Base-by-base conservation (phyloP, 106 monocot genomes). In the Hemerocallis citrina region DNA sequence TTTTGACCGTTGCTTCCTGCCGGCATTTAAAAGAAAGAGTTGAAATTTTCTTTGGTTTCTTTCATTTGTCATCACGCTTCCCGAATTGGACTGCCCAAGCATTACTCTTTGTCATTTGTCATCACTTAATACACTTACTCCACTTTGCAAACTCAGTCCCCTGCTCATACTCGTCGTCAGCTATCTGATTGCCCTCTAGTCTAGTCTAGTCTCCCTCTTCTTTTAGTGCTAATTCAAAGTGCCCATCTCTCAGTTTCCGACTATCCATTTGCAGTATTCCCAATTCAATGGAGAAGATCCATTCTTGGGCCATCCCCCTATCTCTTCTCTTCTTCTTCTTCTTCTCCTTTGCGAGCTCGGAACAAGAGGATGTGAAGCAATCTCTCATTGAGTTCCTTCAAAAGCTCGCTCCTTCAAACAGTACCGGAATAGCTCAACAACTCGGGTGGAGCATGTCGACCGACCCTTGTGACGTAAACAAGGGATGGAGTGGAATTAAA, bases 331-430 rank as follows among this genome's bases (percentile, higher is more conserved):
- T 62, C 68, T 24, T 66, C 30, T 52, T 70, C 43, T 45, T 64
- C 17, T 12, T 28, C 40, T 25, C 7, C 46, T 28, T 20, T 0
- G 33, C 29, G 4, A 63, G 1, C 34, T 52, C 66, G 0, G 66
- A 57, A 7, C 5, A 38, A 12, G 27, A 55, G 19, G 11, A 27
- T 9, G 52, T 34, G 0, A 70, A 36, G 67, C 56, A 0, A 46
- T 51, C 63, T 23, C 74, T 83, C 38, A 20, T 74, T 33, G 33
- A 55, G 7, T 83, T 83, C 41, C 66, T 83, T 20, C 29, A 27
- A 25, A 64, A 49, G 22, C 77, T 83, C 34, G 48, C 77, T 1
- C 28, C 51, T 6, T 32, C 44, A 48, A 52, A 66, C 57, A n/a
- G n/a, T n/a, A 16, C 39, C 25, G 8, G 14, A 17, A 34, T 62